These are phyloP conservation scores for Orbilia blumenaviensis DNA, from an alignment of 2,329 filamentous ascomycete genomes.

Conservation along the genomic window DNA sequence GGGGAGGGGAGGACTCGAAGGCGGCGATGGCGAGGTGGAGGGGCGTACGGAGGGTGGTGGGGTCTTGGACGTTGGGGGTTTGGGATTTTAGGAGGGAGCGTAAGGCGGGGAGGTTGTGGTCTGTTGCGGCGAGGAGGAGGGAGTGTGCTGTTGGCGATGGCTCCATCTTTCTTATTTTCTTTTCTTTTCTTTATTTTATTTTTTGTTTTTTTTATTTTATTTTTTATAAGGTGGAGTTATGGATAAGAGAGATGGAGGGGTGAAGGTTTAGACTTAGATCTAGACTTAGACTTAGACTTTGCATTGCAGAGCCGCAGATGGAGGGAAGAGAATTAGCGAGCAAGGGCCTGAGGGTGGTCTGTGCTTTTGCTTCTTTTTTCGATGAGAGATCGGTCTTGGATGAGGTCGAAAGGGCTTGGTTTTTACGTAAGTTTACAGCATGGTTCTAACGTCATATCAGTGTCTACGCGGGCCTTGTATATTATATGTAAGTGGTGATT, in stretches of 20 bases:
- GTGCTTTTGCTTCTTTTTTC: neutral
- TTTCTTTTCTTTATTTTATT: neutral
- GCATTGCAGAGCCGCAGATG: too few relatives aligned
- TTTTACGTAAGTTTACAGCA: too few relatives aligned
- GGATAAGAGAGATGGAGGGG: too few relatives aligned
- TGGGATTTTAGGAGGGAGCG: constrained; percentile 74
- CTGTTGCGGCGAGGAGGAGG: constrained; percentile 72
- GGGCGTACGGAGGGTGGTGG: constrained; percentile 83
- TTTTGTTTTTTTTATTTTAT: neutral
- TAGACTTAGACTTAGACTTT: too few relatives aligned
- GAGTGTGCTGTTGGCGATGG: constrained; percentile 63
- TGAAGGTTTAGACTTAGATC: too few relatives aligned
- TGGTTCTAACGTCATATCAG: too few relatives aligned
- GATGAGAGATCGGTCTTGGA: neutral
- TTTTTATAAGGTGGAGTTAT: neutral
- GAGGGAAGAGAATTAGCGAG: neutral
- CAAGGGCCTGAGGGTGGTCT: neutral
- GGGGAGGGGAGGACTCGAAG: constrained; percentile 63
- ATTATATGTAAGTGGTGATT: too few relatives aligned
- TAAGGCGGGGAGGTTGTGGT: constrained; percentile 74
- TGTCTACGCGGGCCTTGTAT: too few relatives aligned
- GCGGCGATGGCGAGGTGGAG: constrained; percentile 89
- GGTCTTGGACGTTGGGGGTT: constrained; percentile 80
- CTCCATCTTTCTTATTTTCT: neutral
- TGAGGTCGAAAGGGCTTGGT: neutral